Conservation (phyloP, 1,284 basidiomycete genomes). For the Peniophora sp. region DNA sequence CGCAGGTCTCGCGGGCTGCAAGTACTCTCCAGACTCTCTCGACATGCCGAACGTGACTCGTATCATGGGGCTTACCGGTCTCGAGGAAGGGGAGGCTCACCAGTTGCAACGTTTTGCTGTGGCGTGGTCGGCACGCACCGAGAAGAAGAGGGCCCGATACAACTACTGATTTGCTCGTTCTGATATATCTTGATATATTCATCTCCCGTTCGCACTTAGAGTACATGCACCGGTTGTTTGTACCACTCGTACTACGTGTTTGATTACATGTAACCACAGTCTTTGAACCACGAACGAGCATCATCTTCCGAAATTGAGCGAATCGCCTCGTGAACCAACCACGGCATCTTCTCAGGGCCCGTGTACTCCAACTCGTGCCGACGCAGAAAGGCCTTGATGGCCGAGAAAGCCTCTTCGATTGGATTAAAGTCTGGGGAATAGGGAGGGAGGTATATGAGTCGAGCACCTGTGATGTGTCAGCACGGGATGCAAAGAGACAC, state of each 20-base stretch:
- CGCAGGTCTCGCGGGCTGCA: neutral
- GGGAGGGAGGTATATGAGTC: conserved; percentile 10
- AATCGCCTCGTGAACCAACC: neutral
- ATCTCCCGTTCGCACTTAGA: too few species aligned
- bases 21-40: neutral
- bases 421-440: conserved; percentile 17
- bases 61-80: neutral
- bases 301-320: neutral
- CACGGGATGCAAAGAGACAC: neutral
- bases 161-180: too few species aligned
- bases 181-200: too few species aligned
- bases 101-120: too few species aligned
- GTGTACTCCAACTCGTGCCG: conserved; percentile 3
- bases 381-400: conserved; percentile 11
- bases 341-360: neutral
- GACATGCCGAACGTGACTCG: neutral
- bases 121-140: too few species aligned
- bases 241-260: too few species aligned
- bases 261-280: conserved; percentile 1
- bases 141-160: too few species aligned
- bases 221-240: neutral
- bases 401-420: conserved; percentile 15
- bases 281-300: conserved; percentile 4
- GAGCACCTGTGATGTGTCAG: neutral
- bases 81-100: too few species aligned